Evolutionary conservation across 2,329 filamentous ascomycete species (phyloP).

Genomic region (Juglanconis oblonga): DNA sequence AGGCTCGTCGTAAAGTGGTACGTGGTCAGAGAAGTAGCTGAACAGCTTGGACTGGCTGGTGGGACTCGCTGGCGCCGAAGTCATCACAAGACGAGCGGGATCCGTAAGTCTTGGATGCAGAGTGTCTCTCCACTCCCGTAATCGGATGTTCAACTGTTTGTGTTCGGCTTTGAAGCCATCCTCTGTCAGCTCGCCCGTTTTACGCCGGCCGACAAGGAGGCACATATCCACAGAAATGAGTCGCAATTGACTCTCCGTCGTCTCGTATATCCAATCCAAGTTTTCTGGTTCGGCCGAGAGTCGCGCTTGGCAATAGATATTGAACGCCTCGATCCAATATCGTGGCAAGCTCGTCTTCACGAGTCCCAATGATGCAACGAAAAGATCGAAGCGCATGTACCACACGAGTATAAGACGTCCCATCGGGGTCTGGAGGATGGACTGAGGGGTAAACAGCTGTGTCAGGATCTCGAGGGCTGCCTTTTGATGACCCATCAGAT

Average conservation of each 20-base stretch:
- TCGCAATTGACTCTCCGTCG: constrained; percentile 63
- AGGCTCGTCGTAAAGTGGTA: constrained; percentile 63
- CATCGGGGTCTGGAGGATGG: constrained; percentile 66
- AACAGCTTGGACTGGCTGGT: constrained; percentile 59
- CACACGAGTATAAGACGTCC: constrained; percentile 76
- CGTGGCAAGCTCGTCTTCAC: constrained; percentile 70
- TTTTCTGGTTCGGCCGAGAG: constrained; percentile 58
- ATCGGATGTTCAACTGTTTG: constrained; percentile 43
- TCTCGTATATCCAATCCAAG: constrained; percentile 64
- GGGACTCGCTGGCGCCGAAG: constrained; percentile 42
- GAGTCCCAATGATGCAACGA: constrained; percentile 78
- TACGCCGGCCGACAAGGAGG: constrained; percentile 68
- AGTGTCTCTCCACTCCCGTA: constrained; percentile 47
- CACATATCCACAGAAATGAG: constrained; percentile 79
- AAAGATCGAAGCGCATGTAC: constrained; percentile 87
- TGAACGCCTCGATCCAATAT: constrained; percentile 71
- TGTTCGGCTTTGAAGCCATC: constrained; percentile 66
- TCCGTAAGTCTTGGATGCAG: constrained; percentile 63
- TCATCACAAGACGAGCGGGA: constrained; percentile 58
- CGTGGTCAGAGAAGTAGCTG: constrained; percentile 57
- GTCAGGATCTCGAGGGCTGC: constrained; percentile 81
- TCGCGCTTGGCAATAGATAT: constrained; percentile 61
- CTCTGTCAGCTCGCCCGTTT: constrained; percentile 59
- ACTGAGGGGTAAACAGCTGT: constrained; percentile 73
- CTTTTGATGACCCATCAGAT: constrained; percentile 86